Evolutionary conservation across 768 basidiomycete genomes (phyloP).

Genomic region (Xanthoconium stramineum): DNA sequence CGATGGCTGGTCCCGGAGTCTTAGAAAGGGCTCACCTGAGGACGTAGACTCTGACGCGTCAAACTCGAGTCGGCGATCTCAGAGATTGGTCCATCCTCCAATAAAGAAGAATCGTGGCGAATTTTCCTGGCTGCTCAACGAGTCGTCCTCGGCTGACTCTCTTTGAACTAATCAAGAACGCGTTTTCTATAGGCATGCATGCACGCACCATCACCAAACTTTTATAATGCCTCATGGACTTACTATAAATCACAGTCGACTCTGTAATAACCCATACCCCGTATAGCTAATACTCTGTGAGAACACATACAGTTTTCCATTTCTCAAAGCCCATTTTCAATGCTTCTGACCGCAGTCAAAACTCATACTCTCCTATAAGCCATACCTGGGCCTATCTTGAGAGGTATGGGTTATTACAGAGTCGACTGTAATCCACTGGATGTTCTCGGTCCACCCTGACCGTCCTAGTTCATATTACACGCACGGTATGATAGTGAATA

Average conservation of each 20-base stretch:
- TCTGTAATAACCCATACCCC: no score
- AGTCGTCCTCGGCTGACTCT: slow-evolving; percentile 6
- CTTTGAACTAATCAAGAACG: neutral
- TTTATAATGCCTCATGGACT: neutral
- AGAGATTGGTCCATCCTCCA: slow-evolving; percentile 2
- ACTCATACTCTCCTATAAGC: no score
- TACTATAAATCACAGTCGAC: no score
- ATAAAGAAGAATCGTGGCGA: neutral
- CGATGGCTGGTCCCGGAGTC: slow-evolving; percentile 13
- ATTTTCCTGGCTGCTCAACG: slow-evolving; percentile 14
- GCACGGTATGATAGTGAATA: neutral
- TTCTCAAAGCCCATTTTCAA: no score
- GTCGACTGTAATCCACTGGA: no score
- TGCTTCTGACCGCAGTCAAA: no score
- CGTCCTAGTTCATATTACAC: neutral
- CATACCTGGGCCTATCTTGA: no score
- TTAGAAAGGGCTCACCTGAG: slow-evolving; percentile 1
- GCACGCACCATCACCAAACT: neutral
- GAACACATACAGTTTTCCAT: no score
- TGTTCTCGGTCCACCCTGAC: neutral
- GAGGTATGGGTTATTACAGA: no score
- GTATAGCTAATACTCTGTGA: no score
- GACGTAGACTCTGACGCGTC: slow-evolving; percentile 24
- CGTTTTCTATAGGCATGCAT: neutral
- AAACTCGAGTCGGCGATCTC: slow-evolving; percentile 6